A percentile compares a stretch with the other conserved stretches of the same genome.
These are phyloP conservation scores for Fusarium sambucinum DNA, from an alignment of 2,329 filamentous ascomycete species.

Conservation along the genomic window DNA sequence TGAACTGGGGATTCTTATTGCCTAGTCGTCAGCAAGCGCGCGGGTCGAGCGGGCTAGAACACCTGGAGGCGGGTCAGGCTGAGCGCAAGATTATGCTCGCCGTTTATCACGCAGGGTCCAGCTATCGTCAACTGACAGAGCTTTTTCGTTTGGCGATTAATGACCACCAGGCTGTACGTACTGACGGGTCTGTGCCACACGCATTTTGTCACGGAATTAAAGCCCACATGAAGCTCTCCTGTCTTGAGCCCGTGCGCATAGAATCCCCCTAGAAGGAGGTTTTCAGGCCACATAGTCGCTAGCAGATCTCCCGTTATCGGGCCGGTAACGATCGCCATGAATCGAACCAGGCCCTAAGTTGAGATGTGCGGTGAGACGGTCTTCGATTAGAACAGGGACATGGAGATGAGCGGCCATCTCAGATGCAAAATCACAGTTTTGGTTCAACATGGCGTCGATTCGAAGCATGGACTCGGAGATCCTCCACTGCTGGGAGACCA, in stretches of 20 bases:
- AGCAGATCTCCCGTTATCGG: constrained; percentile 45
- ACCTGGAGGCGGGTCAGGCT: constrained; percentile 33
- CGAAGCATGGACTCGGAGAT: constrained; percentile 6
- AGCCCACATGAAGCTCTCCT: constrained; percentile 21
- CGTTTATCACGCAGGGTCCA: constrained; percentile 15
- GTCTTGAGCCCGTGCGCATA: constrained; percentile 22
- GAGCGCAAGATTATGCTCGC: constrained; percentile 35
- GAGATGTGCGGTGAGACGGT: constrained; percentile 44
- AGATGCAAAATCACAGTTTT: not conserved
- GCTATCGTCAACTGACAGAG: constrained; percentile 44
- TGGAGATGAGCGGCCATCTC: not conserved
- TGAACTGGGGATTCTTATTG: not conserved
- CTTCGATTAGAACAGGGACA: constrained; percentile 25
- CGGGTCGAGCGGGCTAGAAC: constrained; percentile 13
- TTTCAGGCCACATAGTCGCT: constrained; percentile 26
- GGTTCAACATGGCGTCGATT: constrained; percentile 5
- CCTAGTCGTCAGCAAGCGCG: constrained; percentile 18
- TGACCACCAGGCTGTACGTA: constrained; percentile 20
- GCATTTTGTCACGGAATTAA: constrained; percentile 31
- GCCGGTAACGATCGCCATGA: constrained; percentile 38
- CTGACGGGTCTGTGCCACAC: constrained; percentile 39
- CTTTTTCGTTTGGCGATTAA: constrained; percentile 25
- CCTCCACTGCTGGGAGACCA: constrained; percentile 20
- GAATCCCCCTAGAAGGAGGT: constrained; percentile 28
- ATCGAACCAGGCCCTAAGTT: constrained; percentile 34